Evolutionary conservation across 2,329 filamentous ascomycete species (phyloP).

Genomic region (Plectosphaerella plurivora): DNA sequence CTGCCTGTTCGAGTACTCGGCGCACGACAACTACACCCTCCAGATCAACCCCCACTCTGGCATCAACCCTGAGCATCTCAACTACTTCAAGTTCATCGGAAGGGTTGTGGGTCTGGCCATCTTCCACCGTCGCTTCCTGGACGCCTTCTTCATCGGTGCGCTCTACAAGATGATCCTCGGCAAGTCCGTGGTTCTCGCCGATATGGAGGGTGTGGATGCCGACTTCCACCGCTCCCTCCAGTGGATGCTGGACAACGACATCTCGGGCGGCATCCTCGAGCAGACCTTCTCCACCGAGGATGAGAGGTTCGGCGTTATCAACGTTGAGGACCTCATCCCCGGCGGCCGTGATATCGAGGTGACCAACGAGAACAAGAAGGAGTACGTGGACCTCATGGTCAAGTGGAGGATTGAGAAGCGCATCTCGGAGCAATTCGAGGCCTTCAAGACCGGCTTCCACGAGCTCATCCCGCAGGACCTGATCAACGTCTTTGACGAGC

Average conservation of each 20-base stretch:
- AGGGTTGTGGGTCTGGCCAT: constrained; percentile 95
- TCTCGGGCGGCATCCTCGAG: constrained; percentile 85
- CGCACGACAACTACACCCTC: constrained; percentile 98
- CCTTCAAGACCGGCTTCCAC: constrained; percentile 95
- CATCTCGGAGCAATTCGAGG: constrained; percentile 96
- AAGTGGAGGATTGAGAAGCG: constrained; percentile 99
- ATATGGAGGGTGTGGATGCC: constrained; percentile 98
- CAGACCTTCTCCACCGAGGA: constrained; percentile 97
- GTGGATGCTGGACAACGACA: constrained; percentile 98
- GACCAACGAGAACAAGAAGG: constrained; percentile 97
- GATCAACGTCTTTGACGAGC: constrained; percentile 97
- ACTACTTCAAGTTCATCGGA: constrained; percentile 99
- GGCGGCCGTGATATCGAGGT: constrained; percentile 89
- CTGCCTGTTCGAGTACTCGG: constrained; percentile 98
- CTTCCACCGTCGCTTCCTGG: constrained; percentile 94
- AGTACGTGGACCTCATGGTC: constrained; percentile 97
- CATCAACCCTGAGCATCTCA: constrained; percentile 98
- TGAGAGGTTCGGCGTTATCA: constrained; percentile 91
- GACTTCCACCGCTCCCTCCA: constrained; percentile 95
- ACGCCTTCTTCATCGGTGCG: constrained; percentile 98
- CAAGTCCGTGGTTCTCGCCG: constrained; percentile 84
- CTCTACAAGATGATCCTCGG: constrained; percentile 99
- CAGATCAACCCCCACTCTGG: constrained; percentile 99
- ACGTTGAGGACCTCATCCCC: constrained; percentile 90
- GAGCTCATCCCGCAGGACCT: constrained; percentile 95